Conservation (phyloP, 2,329 filamentous ascomycete species). For the Orbilia ellipsospora region DNA sequence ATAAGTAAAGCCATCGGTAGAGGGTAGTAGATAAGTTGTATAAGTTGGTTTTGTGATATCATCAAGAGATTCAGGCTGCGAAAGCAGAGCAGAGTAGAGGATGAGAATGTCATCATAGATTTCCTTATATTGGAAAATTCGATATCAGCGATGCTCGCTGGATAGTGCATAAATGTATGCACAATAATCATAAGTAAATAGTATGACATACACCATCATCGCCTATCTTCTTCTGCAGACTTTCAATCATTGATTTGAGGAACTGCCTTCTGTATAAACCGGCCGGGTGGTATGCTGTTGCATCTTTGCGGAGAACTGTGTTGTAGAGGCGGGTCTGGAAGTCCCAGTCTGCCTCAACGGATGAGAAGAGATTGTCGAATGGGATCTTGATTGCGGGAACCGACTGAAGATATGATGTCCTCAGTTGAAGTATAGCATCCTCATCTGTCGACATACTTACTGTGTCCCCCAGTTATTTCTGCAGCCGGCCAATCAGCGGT, state of each 20-base stretch:
- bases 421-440: slow-evolving; percentile 19
- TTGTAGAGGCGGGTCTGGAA: slow-evolving; percentile 50
- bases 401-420: slow-evolving; percentile 40
- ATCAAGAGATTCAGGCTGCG: slow-evolving; percentile 32
- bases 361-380: slow-evolving; percentile 37
- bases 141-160: background rate
- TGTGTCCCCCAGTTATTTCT: background rate
- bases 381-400: slow-evolving; percentile 43
- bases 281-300: slow-evolving; percentile 44
- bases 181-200: background rate
- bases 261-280: slow-evolving; percentile 34
- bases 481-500: slow-evolving; percentile 1
- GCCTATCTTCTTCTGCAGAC: slow-evolving; percentile 23
- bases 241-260: slow-evolving; percentile 40
- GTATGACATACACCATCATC: slow-evolving; percentile 36
- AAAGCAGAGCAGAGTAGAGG: slow-evolving; percentile 55
- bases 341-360: slow-evolving; percentile 6
- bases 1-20: slow-evolving; percentile 18
- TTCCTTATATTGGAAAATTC: slow-evolving; percentile 40
- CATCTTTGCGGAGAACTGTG: slow-evolving; percentile 51
- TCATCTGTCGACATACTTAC: background rate
- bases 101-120: slow-evolving; percentile 56
- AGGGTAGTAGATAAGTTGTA: slow-evolving; percentile 57
- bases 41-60: slow-evolving; percentile 44
- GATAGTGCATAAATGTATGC: background rate